phyloP scores from a whole-genome alignment of 768 basidiomycete genomes.

The Xerocomus potaroensis region DNA sequence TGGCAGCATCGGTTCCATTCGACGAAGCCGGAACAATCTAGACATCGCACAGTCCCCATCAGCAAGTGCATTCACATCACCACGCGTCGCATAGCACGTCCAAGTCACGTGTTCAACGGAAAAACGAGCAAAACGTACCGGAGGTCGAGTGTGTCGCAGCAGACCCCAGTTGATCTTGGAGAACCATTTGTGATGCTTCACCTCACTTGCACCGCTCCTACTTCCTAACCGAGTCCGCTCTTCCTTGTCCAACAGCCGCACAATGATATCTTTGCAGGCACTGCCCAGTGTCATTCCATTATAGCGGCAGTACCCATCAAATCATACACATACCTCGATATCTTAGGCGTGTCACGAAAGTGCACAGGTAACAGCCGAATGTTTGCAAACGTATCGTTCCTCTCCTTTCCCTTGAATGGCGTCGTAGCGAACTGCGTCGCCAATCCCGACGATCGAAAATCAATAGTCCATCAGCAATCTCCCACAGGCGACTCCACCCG shows the following conservation, averaged over 20 bases:
- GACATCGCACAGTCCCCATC: conserved; percentile 20
- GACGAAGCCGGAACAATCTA: conserved; percentile 78
- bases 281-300: conserved; percentile 37
- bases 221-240: conserved; percentile 87
- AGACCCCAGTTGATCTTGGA: conserved; percentile 94
- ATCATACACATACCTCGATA: conserved; percentile 55
- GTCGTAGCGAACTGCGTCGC: conserved; percentile 86
- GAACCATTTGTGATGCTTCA: conserved; percentile 99
- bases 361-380: conserved; percentile 82
- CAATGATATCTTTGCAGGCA: conserved; percentile 83
- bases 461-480: conserved; percentile 32
- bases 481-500: conserved; percentile 14
- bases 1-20: conserved; percentile 77
- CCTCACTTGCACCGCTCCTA: conserved; percentile 93
- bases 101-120: conserved; percentile 12
- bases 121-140: conserved; percentile 53
- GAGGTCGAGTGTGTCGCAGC: conserved; percentile 86
- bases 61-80: conserved; percentile 19
- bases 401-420: conserved; percentile 95
- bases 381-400: conserved; percentile 94
- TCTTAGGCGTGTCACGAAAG: conserved; percentile 82
- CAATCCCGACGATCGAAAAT: conserved; percentile 20
- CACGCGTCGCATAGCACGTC: conserved; percentile 3
- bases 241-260: conserved; percentile 86
- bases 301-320: background rate